Evolutionary conservation across 805 yeast species (phyloP), one percentile per base, ranked within the genome.

Genomic region (Saccharomycopsis malanga): DNA sequence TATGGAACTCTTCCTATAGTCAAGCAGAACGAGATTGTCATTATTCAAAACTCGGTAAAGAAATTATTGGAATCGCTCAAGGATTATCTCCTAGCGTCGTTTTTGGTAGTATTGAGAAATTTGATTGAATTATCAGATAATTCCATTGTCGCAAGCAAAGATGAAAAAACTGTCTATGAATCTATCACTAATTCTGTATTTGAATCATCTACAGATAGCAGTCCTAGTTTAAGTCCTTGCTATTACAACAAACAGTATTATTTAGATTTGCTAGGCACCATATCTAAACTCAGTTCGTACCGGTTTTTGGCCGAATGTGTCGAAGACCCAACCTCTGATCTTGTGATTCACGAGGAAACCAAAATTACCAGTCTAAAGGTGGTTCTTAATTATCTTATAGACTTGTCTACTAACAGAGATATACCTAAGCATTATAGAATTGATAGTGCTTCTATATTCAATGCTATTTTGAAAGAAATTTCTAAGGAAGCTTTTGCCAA

Each of bases 21-120:
- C 3, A 49, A 46, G 24, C 44, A 44, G 24, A 65, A 61, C 39
- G 88, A 83, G 53, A 48, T 73, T 15, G 57, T 67, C 35, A 66
- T 74, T 0, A 71, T 87, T 30, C 82, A 78, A 40, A 62, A 58
- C 4, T 76, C 89, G 1, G 62, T 80, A 15, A 62, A 64, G n/a
- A 83, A 80, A 51, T 66, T 89, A 25, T 63, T 74, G 47, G 88
- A 81, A 24, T 78, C 83, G 44, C 72, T 91, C 1, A 63, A 64
- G 12, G 72, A 71, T 4, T 84, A 79, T 50, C 72, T 80, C 1
- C 63, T 66, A 2, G 61, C 62, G 0, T 73, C 87, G 1, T 77
- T 80, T 49, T 45, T 58, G 4, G 69, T 67, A 5, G 60, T 88
- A 18, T 46, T 81, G 1, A 54, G 60, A 1, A 71, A 81, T 0